Base-by-base conservation (phyloP, 2,329 filamentous ascomycete genomes). In the Aspergillus vadensis region DNA sequence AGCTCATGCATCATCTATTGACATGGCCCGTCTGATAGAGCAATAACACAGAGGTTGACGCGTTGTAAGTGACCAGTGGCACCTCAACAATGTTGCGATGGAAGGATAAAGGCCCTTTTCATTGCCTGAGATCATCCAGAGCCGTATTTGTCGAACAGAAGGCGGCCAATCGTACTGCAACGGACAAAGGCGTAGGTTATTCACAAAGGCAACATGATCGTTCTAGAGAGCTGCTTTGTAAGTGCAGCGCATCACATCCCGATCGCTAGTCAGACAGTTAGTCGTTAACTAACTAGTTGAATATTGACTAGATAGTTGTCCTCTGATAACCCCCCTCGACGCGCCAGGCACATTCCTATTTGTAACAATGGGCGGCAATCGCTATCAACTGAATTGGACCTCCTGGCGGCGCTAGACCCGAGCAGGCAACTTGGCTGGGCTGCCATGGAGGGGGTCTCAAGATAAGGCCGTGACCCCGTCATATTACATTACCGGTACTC, bases 401-500 rank as follows among this genome's bases (percentile, higher is more conserved):
- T 50, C 47, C 25, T 30, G 47, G 17, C 25, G 23, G 47, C 25
- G 25, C 47, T 50, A 50, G 47, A 17, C 47, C 47, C 15, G n/a
- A 27, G 25, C 9, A n/a, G 47, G 47, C 25, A 30, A 50, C 7
- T 50, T 50, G 47, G 47, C 47, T 50, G 25, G 25, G 23, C n/a
- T 27, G 47, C 15, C 25, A 27, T 27, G 47, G 47, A 50, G 30
- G 17, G 23, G 21, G 27, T 19, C 32, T 27, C 21, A 10, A 50
- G 55, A 30, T 52, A 52, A 44, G 27, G 39, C 43, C 52, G 52
- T 39, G 51, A 41, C 39, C 25, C 36, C 38, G 38, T 17, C 52
- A 55, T 38, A 27, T 39, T 55, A 55, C 53, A 14, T 39, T 55
- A 55, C 53, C 25, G 39, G 43, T 36, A 55, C 53, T 55, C 39